Percentiles rank a stretch among this genome's conserved stretches.
phyloP scores from a whole-genome alignment of 495 filamentous ascomycete genomes.

The Penicillium simplicissimum region DNA sequence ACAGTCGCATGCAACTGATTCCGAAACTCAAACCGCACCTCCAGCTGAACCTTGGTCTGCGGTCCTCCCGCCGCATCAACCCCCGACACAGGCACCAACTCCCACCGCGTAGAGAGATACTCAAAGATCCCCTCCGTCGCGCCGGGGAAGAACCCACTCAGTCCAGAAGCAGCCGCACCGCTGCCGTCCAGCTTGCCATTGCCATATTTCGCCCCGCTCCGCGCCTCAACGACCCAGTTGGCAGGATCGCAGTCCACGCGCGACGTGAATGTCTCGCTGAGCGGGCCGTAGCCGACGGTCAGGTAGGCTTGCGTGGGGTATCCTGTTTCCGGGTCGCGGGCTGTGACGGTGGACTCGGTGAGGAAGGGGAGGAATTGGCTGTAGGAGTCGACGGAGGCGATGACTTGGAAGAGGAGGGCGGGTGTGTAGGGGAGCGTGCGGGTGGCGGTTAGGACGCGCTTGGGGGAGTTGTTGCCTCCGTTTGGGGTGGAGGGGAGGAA shows the following conservation, averaged over 20 bases:
- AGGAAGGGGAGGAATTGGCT: conserved; percentile 84
- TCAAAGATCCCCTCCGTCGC: conserved; percentile 64
- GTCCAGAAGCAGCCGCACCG: conserved; percentile 9
- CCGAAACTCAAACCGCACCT: conserved; percentile 76
- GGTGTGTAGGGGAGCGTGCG: conserved; percentile 80
- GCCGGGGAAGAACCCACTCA: conserved; percentile 38
- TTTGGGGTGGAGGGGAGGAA: conserved; percentile 33
- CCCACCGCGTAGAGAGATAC: conserved; percentile 77
- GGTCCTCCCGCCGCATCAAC: conserved; percentile 26
- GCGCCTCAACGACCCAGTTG: conserved; percentile 67
- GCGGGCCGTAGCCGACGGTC: conserved; percentile 77
- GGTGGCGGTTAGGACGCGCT: conserved; percentile 63
- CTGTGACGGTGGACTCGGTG: conserved; percentile 67
- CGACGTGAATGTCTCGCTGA: conserved; percentile 78
- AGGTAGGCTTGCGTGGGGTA: conserved; percentile 78
- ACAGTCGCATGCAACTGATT: conserved; percentile 81
- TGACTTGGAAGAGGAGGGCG: conserved; percentile 69
- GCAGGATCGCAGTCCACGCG: conserved; percentile 70
- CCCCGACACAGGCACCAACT: conserved; percentile 50
- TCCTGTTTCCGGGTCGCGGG: conserved; percentile 48
- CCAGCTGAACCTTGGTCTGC: conserved; percentile 70
- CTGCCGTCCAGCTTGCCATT: conserved; percentile 18
- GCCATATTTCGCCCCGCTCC: conserved; percentile 59
- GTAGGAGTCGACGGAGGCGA: conserved; percentile 84
- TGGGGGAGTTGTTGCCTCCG: conserved; percentile 26